phyloP scores from a whole-genome alignment of 2,329 filamentous ascomycete genomes.

The Colletotrichum musicola region DNA sequence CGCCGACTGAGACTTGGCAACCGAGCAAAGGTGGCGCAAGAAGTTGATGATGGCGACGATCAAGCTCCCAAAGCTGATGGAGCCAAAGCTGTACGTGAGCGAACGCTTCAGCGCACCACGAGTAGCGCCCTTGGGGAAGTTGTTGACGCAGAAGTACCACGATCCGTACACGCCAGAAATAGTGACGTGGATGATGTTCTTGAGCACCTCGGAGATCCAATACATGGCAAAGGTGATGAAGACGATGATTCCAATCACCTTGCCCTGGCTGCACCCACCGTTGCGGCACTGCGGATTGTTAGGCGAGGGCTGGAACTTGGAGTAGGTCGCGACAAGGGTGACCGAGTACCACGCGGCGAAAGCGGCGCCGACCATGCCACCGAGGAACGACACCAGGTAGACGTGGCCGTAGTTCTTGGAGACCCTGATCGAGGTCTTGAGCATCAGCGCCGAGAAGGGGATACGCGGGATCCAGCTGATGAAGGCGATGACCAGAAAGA shows the following conservation, averaged over 20 bases:
- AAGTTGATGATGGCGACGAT: conserved; percentile 90
- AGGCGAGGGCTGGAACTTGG: conserved; percentile 78
- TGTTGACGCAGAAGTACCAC: conserved; percentile 86
- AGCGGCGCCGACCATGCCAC: conserved; percentile 80
- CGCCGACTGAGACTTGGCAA: conserved; percentile 75
- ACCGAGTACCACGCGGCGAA: conserved; percentile 89
- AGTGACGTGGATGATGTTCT: conserved; percentile 91
- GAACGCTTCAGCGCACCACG: conserved; percentile 85
- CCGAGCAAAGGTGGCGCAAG: conserved; percentile 82
- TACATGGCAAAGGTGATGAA: conserved; percentile 94
- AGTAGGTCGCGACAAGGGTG: conserved; percentile 88
- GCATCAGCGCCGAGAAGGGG: conserved; percentile 91
- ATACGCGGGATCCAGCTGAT: conserved; percentile 91
- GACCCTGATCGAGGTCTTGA: conserved; percentile 87
- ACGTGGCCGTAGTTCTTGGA: conserved; percentile 88
- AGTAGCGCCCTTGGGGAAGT: conserved; percentile 82
- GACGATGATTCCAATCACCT: conserved; percentile 85
- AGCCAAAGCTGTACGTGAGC: conserved; percentile 92
- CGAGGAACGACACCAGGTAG: conserved; percentile 86
- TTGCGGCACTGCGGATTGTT: conserved; percentile 66
- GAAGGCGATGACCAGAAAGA: conserved; percentile 86
- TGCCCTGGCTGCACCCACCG: conserved; percentile 78
- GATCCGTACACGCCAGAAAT: conserved; percentile 91
- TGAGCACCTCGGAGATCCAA: conserved; percentile 94
- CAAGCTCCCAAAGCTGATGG: conserved; percentile 87